Evolutionary conservation across 176 grass and related monocot species (phyloP).

Genomic region (Oryza meyeriana): DNA sequence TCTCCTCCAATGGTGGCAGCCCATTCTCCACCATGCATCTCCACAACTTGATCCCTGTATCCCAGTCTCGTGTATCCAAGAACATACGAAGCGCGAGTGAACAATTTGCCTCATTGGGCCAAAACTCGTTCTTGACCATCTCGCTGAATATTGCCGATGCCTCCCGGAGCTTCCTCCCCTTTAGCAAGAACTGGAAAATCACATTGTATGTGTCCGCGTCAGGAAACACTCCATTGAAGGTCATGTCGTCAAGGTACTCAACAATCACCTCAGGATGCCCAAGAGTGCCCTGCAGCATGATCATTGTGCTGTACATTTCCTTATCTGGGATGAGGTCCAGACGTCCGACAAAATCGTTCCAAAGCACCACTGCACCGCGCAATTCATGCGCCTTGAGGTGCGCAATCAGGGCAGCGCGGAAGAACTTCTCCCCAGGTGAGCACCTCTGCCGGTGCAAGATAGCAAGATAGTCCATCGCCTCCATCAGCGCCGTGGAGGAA

Average conservation of each 20-base stretch:
- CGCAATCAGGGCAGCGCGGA: slow-evolving; percentile 40
- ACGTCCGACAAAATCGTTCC: slow-evolving; percentile 47
- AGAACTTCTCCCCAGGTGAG: slow-evolving; percentile 72
- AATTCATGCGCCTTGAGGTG: slow-evolving; percentile 38
- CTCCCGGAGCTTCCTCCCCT: slow-evolving; percentile 51
- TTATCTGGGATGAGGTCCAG: slow-evolving; percentile 45
- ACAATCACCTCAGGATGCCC: slow-evolving; percentile 33
- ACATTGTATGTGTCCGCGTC: slow-evolving; percentile 55
- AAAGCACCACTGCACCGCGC: slow-evolving; percentile 34
- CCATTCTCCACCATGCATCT: slow-evolving; percentile 61
- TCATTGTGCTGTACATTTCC: slow-evolving; percentile 68
- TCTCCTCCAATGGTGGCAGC: slow-evolving; percentile 60
- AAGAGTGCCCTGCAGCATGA: slow-evolving; percentile 47
- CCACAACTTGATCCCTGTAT: slow-evolving; percentile 72
- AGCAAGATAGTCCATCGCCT: slow-evolving; percentile 51
- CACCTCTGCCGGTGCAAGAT: slow-evolving; percentile 40
- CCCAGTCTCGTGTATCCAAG: slow-evolving; percentile 49
- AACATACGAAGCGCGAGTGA: slow-evolving; percentile 47
- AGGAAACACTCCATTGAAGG: slow-evolving; percentile 61
- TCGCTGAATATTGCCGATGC: slow-evolving; percentile 62
- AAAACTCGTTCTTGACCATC: slow-evolving; percentile 83
- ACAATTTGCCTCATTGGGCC: slow-evolving; percentile 47
- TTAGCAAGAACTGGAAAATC: slow-evolving; percentile 55
- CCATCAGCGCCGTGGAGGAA: slow-evolving; percentile 33
- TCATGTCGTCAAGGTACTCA: slow-evolving; percentile 69